These are phyloP conservation scores for Annulohypoxylon maeteangense DNA, from an alignment of 495 filamentous ascomycete species.

Conservation along the genomic window DNA sequence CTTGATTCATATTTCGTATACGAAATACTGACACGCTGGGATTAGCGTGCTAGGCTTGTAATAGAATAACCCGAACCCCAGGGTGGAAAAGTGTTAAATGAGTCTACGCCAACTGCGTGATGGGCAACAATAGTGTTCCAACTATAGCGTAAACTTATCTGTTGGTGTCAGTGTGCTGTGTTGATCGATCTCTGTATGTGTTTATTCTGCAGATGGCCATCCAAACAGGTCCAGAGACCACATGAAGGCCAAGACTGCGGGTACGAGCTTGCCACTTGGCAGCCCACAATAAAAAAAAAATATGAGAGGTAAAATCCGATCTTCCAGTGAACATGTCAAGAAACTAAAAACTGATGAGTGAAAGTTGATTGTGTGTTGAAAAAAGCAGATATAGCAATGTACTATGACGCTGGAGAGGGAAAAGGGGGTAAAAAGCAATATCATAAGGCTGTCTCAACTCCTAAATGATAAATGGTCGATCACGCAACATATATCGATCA, in stretches of 20 bases:
- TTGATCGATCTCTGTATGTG: too few species aligned
- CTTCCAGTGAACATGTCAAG: slow-evolving; percentile 7
- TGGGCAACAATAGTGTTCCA: slow-evolving; percentile 5
- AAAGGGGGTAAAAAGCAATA: slow-evolving; percentile 1
- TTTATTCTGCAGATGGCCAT: slow-evolving; percentile 4
- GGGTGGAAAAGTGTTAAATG: slow-evolving; percentile 21
- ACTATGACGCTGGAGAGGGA: slow-evolving; percentile 9
- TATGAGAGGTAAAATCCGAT: background rate
- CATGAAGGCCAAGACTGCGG: slow-evolving; percentile 8
- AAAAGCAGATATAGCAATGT: background rate
- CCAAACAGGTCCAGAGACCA: background rate
- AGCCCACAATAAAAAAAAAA: slow-evolving; percentile 18
- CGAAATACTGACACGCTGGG: slow-evolving; percentile 12
- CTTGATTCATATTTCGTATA: slow-evolving; percentile 30
- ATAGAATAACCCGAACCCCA: slow-evolving; percentile 25
- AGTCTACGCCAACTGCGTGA: slow-evolving; percentile 14
- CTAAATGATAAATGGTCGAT: slow-evolving; percentile 19
- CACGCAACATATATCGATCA: slow-evolving; percentile 1
- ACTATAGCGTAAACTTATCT: background rate
- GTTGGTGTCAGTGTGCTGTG: slow-evolving; percentile 12
- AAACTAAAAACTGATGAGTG: background rate
- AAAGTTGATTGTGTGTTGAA: background rate
- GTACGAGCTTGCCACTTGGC: slow-evolving; percentile 29
- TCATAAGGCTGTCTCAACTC: slow-evolving; percentile 23
- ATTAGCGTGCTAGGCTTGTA: slow-evolving; percentile 20